Conservation (phyloP, 495 filamentous ascomycete species). For the Rostrohypoxylon terebratum region DNA sequence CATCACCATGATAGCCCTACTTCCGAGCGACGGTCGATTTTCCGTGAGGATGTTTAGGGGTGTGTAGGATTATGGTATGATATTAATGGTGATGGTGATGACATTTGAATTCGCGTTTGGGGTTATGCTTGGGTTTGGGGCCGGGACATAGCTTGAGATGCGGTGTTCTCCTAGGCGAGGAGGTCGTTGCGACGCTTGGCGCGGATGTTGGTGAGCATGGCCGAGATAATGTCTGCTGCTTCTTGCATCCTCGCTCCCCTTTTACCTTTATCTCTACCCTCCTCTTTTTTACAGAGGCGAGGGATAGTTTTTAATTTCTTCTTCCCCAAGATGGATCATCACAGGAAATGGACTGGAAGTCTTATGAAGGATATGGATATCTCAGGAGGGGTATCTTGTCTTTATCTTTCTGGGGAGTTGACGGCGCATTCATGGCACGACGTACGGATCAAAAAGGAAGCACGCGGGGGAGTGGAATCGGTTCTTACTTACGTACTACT, state of each 20-base stretch:
- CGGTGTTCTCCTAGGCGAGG: background rate
- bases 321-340: background rate
- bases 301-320: conserved; percentile 1
- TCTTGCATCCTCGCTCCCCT: background rate
- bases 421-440: background rate
- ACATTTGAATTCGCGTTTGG: background rate
- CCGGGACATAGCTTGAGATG: background rate
- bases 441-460: background rate
- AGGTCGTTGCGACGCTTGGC: background rate
- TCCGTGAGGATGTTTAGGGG: conserved; percentile 62
- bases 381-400: background rate
- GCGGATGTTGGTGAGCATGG: background rate
- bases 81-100: background rate
- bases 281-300: background rate
- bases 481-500: background rate
- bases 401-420: conserved; percentile 6
- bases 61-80: background rate
- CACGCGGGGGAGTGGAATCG: background rate
- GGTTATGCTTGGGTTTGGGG: background rate
- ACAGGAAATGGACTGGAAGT: conserved; percentile 1
- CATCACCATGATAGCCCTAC: conserved; percentile 54
- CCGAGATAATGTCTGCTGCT: background rate
- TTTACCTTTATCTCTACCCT: background rate
- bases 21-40: conserved; percentile 62
- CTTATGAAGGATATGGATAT: background rate